Conservation (phyloP, 805 yeast species). For the Limtongia smithiae region DNA sequence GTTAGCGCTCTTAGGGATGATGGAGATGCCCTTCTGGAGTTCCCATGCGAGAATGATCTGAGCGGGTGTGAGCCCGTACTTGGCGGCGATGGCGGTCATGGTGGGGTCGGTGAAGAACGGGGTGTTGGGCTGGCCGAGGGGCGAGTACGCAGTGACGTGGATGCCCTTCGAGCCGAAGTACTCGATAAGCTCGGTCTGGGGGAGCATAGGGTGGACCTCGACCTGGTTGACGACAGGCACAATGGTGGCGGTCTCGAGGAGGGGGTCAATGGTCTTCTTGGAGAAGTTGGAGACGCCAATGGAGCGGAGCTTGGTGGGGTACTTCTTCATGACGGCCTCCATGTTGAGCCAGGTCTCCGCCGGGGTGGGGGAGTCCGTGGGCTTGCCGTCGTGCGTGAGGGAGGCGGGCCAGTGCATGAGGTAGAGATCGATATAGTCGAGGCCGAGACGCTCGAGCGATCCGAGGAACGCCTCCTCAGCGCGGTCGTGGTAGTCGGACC, state of each 20-base stretch:
- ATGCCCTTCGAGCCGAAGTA: constrained; percentile 53
- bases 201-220: constrained; percentile 69
- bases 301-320: constrained; percentile 58
- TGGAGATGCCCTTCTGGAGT: constrained; percentile 66
- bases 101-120: constrained; percentile 42
- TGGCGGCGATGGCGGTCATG: constrained; percentile 53
- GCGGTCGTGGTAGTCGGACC: constrained; percentile 41
- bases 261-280: constrained; percentile 46
- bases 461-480: constrained; percentile 51
- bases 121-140: constrained; percentile 66
- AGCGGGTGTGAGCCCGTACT: constrained; percentile 50
- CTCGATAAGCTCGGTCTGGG: constrained; percentile 57
- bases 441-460: constrained; percentile 49
- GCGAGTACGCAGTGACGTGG: constrained; percentile 68
- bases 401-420: constrained; percentile 66
- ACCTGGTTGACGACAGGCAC: constrained; percentile 70
- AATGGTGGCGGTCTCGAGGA: constrained; percentile 49
- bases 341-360: constrained; percentile 63
- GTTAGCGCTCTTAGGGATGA: constrained; percentile 76
- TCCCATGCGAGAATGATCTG: constrained; percentile 79
- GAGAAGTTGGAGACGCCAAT: constrained; percentile 74
- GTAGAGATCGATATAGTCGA: constrained; percentile 64
- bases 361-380: constrained; percentile 54
- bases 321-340: constrained; percentile 56
- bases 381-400: constrained; percentile 36